Evolutionary conservation across 2,329 filamentous ascomycete genomes (phyloP), one percentile per base, ranked within the genome.

Genomic region (Botryosphaeria agaves): DNA sequence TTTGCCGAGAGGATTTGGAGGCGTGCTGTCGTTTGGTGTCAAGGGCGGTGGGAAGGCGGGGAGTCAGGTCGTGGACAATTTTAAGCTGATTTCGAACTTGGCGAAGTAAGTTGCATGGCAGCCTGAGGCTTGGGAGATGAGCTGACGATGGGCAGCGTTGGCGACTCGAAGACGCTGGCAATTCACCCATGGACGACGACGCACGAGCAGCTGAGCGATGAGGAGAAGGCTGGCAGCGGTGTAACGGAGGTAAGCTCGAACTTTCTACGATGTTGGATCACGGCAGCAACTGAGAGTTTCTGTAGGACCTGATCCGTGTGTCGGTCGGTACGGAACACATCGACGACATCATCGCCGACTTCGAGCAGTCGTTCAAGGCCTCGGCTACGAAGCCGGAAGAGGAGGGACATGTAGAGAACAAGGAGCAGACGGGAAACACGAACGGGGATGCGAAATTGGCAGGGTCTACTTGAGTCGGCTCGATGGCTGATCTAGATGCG

Each of bases 111-210:
- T 39, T 7, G 5, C 11, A 6, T 41, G 3, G 21, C 21, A 23
- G 12, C 9, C 9, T 4, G 9, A 7, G 21, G 4, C 21, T 4
- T 23, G 21, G 3, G 7, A n/a, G n/a, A 26, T 16, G 31, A 36
- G 35, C 35, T 30, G 39, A 34, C 40, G 14, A n/a, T 31, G 23
- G 31, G 11, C 34, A 64, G 61, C 51, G 85, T 95, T 17, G 87
- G 87, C 34, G 87, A 95, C 53, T 81, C 80, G 29, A 95, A 95
- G 69, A 92, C 85, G 5, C 62, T 94, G 38, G 85, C 85, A 15
- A 92, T 94, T 43, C 85, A 94, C 56, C 87, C 87, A 14, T 93
- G 84, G 82, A 80, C 76, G 5, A 94, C 87, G 3, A 95, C 87
- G 2, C 87, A 95, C 53, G 80, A 92, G 62, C 87, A 95, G 61